Evolutionary conservation across 805 yeast species (phyloP), one percentile per base, ranked within the genome.

Genomic region (Suhomyces prunicola): DNA sequence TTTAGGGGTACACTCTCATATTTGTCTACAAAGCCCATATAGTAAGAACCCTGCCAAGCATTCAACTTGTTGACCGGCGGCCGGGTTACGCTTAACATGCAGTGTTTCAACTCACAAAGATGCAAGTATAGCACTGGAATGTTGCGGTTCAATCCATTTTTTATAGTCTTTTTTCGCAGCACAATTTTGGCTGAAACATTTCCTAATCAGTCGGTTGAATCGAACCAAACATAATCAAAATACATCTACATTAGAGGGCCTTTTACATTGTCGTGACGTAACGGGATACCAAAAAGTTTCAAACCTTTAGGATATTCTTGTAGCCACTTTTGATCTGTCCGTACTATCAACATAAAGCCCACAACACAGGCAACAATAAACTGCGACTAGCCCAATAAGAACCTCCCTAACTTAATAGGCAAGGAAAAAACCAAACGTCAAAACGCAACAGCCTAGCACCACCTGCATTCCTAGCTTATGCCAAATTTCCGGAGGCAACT

Each of bases 231-330:
- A 7, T 6, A 24, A 19, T 19, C 19, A 3, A 24, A 24, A 24
- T 23, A 23, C 26, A 6, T 24, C 26, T 24, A 24, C 19, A 19
- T 19, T 19, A 19, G 19, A 19, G 19, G 19, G 19, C 4, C 26
- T 24, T 6, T 24, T 24, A 29, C 33, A 29, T 12, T 74, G 74
- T 74, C 46, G 74, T 73, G 78, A 68, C 63, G 63, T 73, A 72
- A 74, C 79, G 79, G 79, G 79, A 74, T 64, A 70, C 77, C 54
- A 62, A 46, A 59, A 58, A 65, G 74, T 72, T 62, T 64, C 67
- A 36, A 56, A 62, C 67, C 73, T 64, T 67, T 53, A 58, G 63
- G 65, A 69, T 67, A 71, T 74, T 61, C 79, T 74, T 65, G 60
- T 71, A 73, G 69, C 67, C 78, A 72, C 44, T 60, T 19, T 68